Evolutionary conservation across 1,139 yeast genomes (phyloP).

Genomic region (Waltiozyma sp.): DNA sequence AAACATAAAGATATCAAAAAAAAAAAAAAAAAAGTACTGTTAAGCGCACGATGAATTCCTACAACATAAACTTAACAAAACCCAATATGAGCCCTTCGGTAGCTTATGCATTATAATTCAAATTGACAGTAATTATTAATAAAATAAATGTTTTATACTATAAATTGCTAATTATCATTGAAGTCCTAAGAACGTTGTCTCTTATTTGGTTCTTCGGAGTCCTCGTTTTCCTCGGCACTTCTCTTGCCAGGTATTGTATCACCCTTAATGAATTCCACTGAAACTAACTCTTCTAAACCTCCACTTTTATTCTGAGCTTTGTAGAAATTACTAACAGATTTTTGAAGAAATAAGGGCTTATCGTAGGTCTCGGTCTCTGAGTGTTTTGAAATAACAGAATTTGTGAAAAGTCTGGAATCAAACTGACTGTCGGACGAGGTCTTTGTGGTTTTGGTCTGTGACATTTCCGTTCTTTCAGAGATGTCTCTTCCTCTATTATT

Average conservation of each 20-base stretch:
- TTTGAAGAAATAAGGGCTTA: conserved; percentile 43
- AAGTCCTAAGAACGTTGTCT: conserved; percentile 4
- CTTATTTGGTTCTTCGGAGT: conserved; percentile 16
- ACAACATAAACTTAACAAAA: no score
- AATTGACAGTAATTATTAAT: no score
- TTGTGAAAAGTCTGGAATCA: conserved; percentile 44
- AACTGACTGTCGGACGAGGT: conserved; percentile 30
- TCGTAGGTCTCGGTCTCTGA: conserved; percentile 44
- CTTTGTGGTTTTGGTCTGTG: conserved; percentile 33
- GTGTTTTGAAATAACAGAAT: conserved; percentile 30
- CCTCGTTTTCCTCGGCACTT: conserved; percentile 14
- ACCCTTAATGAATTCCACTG: conserved; percentile 43
- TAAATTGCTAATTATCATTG: no score
- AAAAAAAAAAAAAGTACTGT: no score
- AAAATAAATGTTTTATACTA: no score
- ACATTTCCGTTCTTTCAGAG: conserved; percentile 43
- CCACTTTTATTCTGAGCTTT: conserved; percentile 29
- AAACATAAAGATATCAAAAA: no score
- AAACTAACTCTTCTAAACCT: conserved; percentile 25
- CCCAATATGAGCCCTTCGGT: no score
- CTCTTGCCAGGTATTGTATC: conserved; percentile 5
- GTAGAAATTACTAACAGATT: conserved; percentile 38
- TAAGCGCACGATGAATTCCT: no score
- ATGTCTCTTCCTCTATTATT: conserved; percentile 39
- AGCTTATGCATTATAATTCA: no score